phyloP scores from a whole-genome alignment of 2,329 filamentous ascomycete species.

The Exophiala viscosa region DNA sequence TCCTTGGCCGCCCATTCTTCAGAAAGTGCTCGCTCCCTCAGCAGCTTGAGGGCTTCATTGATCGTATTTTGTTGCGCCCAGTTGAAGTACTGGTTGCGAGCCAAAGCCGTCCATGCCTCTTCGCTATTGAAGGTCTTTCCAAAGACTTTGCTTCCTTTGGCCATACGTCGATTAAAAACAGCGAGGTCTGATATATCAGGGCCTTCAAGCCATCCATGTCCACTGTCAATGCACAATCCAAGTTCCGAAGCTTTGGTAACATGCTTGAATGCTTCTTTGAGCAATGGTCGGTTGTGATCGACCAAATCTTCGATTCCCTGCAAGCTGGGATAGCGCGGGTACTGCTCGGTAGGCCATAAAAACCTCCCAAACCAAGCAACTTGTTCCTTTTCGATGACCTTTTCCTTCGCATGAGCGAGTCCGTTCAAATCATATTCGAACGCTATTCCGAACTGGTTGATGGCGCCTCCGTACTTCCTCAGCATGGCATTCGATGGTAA shows the following conservation, averaged over 20 bases:
- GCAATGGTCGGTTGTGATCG: conserved; percentile 39
- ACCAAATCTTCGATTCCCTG: conserved; percentile 60
- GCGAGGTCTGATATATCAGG: conserved; percentile 55
- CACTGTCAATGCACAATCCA: conserved; percentile 64
- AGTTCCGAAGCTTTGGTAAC: conserved; percentile 58
- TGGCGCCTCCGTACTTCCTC: conserved; percentile 60
- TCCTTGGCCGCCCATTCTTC: conserved; percentile 1
- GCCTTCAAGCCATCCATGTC: conserved; percentile 63
- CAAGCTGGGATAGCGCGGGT: conserved; percentile 57
- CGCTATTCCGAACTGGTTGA: conserved; percentile 62
- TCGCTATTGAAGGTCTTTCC: conserved; percentile 38
- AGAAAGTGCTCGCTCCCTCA: background rate
- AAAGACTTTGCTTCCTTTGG: conserved; percentile 43
- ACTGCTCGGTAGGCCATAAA: conserved; percentile 59
- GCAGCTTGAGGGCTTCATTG: conserved; percentile 21
- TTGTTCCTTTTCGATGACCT: conserved; percentile 53
- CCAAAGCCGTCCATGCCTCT: conserved; percentile 30
- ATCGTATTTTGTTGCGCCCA: conserved; percentile 29
- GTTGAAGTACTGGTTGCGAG: conserved; percentile 25
- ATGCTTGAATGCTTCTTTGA: conserved; percentile 52
- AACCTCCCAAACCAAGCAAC: conserved; percentile 63
- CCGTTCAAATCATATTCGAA: conserved; percentile 57
- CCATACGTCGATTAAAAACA: conserved; percentile 43
- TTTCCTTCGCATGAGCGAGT: conserved; percentile 51
- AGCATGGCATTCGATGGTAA: conserved; percentile 52